These are phyloP conservation scores for Curvularia sp. DNA, from an alignment of 2,329 filamentous ascomycete genomes.

Conservation along the genomic window DNA sequence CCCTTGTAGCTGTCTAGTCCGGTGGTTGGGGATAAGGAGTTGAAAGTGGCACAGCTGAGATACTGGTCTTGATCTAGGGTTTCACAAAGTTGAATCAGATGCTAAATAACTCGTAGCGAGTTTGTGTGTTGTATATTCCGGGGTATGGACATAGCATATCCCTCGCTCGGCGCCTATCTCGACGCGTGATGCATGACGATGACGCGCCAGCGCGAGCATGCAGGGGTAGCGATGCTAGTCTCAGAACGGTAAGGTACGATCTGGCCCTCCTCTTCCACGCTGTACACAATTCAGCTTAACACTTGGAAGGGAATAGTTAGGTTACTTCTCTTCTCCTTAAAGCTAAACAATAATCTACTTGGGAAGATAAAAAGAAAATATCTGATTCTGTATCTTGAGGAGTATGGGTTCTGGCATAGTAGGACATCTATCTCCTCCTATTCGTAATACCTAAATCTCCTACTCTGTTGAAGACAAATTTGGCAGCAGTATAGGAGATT, in stretches of 20 bases:
- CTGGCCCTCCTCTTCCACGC: background rate
- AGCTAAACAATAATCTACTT: too few species aligned
- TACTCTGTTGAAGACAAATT: background rate
- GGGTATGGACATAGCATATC: background rate
- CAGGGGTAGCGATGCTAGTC: conserved; percentile 9
- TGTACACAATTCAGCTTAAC: background rate
- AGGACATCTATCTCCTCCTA: background rate
- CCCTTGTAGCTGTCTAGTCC: conserved; percentile 4
- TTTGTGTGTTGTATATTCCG: background rate
- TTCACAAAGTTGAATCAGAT: background rate
- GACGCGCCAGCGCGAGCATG: conserved; percentile 17
- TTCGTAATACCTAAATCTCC: background rate
- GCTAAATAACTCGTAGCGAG: background rate
- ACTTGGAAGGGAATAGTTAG: background rate
- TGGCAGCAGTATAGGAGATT: background rate
- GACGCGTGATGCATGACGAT: conserved; percentile 16
- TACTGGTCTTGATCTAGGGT: background rate
- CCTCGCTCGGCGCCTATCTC: background rate
- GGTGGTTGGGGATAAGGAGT: conserved; percentile 9
- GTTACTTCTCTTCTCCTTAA: too few species aligned
- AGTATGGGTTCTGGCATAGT: background rate
- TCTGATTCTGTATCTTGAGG: background rate
- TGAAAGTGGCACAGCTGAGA: conserved; percentile 1
- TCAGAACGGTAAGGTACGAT: background rate
- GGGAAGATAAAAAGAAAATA: background rate